phyloP scores from a whole-genome alignment of 257 asterid genomes.

The Forsythia suspensa region DNA sequence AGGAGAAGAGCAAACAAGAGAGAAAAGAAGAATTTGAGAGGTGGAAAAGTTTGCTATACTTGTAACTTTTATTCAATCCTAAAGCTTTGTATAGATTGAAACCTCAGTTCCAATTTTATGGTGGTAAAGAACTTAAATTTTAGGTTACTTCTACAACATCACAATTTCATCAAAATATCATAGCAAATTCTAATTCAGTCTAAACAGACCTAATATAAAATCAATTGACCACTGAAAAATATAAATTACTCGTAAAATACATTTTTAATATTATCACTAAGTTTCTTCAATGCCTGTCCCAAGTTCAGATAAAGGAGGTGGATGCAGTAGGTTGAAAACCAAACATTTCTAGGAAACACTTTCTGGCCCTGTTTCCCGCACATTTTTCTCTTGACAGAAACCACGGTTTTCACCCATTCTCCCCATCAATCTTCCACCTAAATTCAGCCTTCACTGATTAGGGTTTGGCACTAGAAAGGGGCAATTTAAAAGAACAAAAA shows the following conservation, averaged over 20 bases:
- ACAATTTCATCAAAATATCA: neutral
- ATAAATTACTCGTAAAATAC: neutral
- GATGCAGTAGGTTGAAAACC: neutral
- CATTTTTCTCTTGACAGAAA: neutral
- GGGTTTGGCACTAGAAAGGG: neutral
- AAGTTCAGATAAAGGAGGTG: neutral
- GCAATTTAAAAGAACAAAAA: neutral
- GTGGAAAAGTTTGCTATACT: neutral
- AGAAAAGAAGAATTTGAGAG: neutral
- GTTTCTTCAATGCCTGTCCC: neutral
- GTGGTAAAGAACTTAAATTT: neutral
- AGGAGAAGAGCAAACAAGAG: neutral
- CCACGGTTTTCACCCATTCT: neutral
- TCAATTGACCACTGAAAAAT: neutral
- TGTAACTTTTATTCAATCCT: neutral
- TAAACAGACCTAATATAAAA: neutral
- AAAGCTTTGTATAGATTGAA: neutral
- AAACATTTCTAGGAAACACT: neutral
- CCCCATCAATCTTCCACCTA: neutral
- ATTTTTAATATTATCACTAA: neutral
- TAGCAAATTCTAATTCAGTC: neutral
- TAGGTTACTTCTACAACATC: neutral
- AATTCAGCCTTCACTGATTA: neutral
- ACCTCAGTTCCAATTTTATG: neutral
- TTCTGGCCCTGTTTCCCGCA: neutral